Evolutionary conservation across 768 basidiomycete species (phyloP), one percentile per base, ranked within the genome.

Genomic region (Hericium rajendrae): DNA sequence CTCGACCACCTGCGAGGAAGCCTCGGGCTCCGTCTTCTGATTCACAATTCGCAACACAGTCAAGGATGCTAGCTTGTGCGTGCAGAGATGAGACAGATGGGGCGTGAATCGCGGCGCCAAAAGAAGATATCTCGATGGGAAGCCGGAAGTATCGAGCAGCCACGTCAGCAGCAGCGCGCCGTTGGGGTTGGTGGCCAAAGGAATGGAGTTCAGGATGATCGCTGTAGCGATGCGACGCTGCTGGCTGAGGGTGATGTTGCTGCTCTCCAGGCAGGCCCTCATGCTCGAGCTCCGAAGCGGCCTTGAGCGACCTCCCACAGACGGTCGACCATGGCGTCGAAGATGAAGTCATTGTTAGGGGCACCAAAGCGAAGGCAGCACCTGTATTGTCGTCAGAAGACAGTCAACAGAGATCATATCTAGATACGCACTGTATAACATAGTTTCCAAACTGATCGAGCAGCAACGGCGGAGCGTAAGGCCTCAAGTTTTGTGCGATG

Each of bases 291-390:
- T 55, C 97, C 97, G 66, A 97, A 99, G 38, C 97, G 85, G 22
- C 95, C 95, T 73, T 97, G 95, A 0, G 94, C 95, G 54, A 99
- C 80, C 73, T 98, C 97, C 93, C 97, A 98, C 74, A 97, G 88
- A 41, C 97, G 90, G 70, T 98, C 95, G 49, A 91, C 86, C 77
- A 98, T 97, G 28, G 92, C 93, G 68, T 98, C 94, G 69, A 97
- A 98, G 58, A 98, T 89, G 70, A 98, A 98, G 62, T 95, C 92
- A 57, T 92, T 94, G 32, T 81, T 82, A 38, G 94, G 94, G 39
- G 86, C 73, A 49, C 90, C 89, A 66, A 98, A 98, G 38, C 91
- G 86, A 46, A 98, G 77, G 69, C 94, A 92, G 70, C 90, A 89
- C 70, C 91, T 91, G 58, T 1, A 13, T n/a, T 18, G 24, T 41